These are phyloP conservation scores for Circinella umbellata DNA, from an alignment of 371 early-diverging fungal genomes.

Conservation along the genomic window DNA sequence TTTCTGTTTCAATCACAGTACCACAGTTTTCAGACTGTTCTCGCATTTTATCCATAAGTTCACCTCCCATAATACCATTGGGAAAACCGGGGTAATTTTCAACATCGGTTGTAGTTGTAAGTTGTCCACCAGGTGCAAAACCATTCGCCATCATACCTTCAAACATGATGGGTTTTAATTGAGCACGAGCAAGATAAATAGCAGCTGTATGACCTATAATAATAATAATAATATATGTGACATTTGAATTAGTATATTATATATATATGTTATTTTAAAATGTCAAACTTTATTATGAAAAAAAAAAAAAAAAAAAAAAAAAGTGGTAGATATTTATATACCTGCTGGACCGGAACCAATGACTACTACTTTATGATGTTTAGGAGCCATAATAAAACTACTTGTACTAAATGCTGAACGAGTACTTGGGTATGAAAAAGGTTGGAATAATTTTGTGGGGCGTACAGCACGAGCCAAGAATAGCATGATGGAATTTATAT, in stretches of 20 bases:
- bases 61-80: constrained; percentile 80
- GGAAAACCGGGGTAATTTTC: constrained; percentile 94
- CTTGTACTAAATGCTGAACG: constrained; percentile 9
- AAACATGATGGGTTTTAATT: constrained; percentile 91
- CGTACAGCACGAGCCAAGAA: constrained; percentile 10
- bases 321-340: constrained; percentile 11
- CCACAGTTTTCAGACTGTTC: constrained; percentile 84
- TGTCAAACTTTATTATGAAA: neutral
- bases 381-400: constrained; percentile 37
- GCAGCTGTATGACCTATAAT: constrained; percentile 88
- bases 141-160: constrained; percentile 97
- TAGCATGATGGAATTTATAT: neutral
- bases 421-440: constrained; percentile 6
- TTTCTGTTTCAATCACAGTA: constrained; percentile 88
- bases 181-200: constrained; percentile 94
- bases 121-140: constrained; percentile 87
- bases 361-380: constrained; percentile 59
- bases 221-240: no score
- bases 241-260: no score
- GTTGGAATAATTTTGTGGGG: constrained; percentile 3
- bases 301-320: neutral
- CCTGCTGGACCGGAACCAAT: constrained; percentile 95
- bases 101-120: constrained; percentile 92
- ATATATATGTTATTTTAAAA: neutral
- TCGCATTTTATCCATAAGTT: constrained; percentile 83